Evolutionary conservation across 2,329 filamentous ascomycete species (phyloP).

Genomic region (Trichoderma arundinaceum): DNA sequence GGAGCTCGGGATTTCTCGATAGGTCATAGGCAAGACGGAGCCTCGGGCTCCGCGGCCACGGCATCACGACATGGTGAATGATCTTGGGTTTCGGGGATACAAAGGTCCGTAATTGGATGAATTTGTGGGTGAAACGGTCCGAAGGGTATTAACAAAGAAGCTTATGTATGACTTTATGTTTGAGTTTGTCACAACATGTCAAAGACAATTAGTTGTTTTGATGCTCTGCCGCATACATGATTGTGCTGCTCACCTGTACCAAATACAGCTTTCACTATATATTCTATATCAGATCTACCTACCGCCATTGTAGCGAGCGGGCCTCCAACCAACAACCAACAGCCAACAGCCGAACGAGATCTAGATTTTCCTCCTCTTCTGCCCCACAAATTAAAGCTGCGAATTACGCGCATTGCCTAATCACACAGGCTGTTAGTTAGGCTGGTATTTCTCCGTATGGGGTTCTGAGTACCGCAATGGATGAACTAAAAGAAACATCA

Average conservation of each 20-base stretch:
- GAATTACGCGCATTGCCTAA: conserved; percentile 11
- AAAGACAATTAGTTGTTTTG: background rate
- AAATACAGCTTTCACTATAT: background rate
- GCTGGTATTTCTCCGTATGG: background rate
- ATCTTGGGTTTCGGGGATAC: too few relatives aligned
- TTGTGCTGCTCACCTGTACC: conserved; percentile 2
- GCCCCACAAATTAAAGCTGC: conserved; percentile 17
- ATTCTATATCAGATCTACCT: background rate
- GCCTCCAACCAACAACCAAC: background rate
- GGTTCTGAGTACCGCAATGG: too few relatives aligned
- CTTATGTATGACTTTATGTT: background rate
- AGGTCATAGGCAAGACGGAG: background rate
- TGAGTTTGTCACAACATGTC: background rate
- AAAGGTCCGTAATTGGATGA: too few relatives aligned
- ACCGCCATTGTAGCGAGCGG: background rate
- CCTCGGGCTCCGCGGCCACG: background rate
- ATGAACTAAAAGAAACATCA: background rate
- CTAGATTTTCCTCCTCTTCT: conserved; percentile 4
- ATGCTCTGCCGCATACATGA: too few relatives aligned
- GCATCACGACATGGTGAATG: background rate
- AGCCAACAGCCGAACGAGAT: background rate
- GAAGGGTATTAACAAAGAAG: background rate
- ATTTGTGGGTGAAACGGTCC: too few relatives aligned
- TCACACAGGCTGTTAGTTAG: background rate
- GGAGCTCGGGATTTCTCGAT: too few relatives aligned